Base-by-base conservation (phyloP, 1,139 yeast species). In the Lodderomyces oxycetoniae region DNA sequence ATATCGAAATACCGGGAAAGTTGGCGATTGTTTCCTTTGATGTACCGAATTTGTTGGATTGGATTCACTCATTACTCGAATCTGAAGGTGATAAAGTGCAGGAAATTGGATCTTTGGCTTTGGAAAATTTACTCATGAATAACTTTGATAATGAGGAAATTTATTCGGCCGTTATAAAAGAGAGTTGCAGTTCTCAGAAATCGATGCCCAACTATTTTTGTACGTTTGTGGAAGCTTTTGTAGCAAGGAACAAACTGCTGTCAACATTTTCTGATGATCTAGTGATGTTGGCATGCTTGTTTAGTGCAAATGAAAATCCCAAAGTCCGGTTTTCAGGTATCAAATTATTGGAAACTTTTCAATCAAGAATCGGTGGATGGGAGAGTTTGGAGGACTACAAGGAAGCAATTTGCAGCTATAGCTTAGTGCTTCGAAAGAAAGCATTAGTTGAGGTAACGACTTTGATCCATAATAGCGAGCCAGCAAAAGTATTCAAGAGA, bases 371-470 rank as follows among this genome's bases (percentile, higher is more conserved):
- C 14, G 6, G 26, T 44, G 70, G 72, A 23, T 59, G 72, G 2
- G 55, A 68, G 0, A 45, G 55, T 3, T 59, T 71, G 4, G 66
- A 65, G 5, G 63, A 67, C 29, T 80, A 72, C 47, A 67, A 73
- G 6, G 85, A 81, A 45, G 71, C 81, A 21, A 76, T 82, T 12
- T 67, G 76, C 41, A 80, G 84, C 43, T 67, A 71, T 31, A 79
- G 89, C 9, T 73, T 79, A 42, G 83, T 84, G 4, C 82, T 86
- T 4, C 86, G 80, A 59, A 84, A 84, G 50, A 77, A 86, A 33
- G 89, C 89, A 0, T 63, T 85, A 41, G 79, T 79, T 45, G 83
- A 80, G 33, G 59, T 85, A 16, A 77, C 93, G 0, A 68, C 77
- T 2, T 73, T 75, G 7, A 19, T 31, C 9, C 4, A 15, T 15